Evolutionary conservation across 2,329 filamentous ascomycete genomes (phyloP), one percentile per base, ranked within the genome.

Genomic region (Zymoseptoria passerinii): DNA sequence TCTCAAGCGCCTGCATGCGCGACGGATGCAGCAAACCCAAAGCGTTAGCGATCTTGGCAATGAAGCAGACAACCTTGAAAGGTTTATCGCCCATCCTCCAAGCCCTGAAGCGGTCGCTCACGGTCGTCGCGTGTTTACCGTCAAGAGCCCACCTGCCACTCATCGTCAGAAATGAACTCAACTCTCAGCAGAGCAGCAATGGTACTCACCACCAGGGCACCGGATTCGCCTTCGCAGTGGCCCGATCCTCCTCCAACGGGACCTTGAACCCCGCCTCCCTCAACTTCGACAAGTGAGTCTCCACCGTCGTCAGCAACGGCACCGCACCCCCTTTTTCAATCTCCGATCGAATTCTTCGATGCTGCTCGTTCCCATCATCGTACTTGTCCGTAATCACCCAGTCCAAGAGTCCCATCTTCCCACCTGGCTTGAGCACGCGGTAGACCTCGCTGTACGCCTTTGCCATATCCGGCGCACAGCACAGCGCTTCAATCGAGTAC

Each of bases 171-270:
- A 40, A 95, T 85, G 78, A 96, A 89, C 74, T 85, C 87, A 72
- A 72, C 94, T 83, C 63, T 95, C 86, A 57, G 92, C 92, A 50
- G 89, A 86, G 62, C n/a, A 40, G 10, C 35, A 40, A 5, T 9
- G 63, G 64, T 23, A 54, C 62, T 50, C 40, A 58, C 56, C 56
- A 70, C 68, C 68, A 70, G 7, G 61, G 61, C 8, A 65, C 58
- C 20, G 50, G 48, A 52, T 63, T 64, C 35, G 57, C 19, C 44
- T 56, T 53, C 18, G 57, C 55, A 18, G 50, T 20, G 44, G 67
- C 68, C 19, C 68, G 60, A 57, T 71, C 66, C 53, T 71, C 69
- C 9, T 67, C 63, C 44, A 65, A 57, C 35, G 65, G 57, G 4
- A 71, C 53, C 2, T 60, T 59, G 40, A 72, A 70, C 1, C 70